Evolutionary conservation across 768 basidiomycete genomes (phyloP), one percentile per base, ranked within the genome.

Genomic region (Chlorophyllum brunneum): DNA sequence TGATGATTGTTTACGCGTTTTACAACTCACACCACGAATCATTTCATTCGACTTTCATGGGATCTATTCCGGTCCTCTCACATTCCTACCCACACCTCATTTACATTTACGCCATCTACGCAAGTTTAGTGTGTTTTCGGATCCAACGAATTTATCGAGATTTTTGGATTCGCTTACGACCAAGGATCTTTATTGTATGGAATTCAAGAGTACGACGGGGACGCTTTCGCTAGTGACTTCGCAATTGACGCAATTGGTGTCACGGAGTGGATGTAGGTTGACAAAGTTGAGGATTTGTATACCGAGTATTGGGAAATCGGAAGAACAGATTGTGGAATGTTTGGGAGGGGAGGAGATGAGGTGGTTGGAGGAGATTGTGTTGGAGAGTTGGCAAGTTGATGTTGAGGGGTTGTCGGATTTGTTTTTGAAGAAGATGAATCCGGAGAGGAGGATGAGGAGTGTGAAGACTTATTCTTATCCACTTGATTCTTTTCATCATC

Each of bases 381-480:
- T 53, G 43, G 51, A 53, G 44, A 53, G 51, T 31, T 53, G 51
- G 51, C 51, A 53, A 20, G 44, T 20, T 16, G 36, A 53, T 26
- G 51, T 53, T 4, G 51, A 45, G 31, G 51, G 51, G 13, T 20
- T 53, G 22, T 53, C 51, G 43, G 37, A 53, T 40, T 11, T 6
- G 43, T 53, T 53, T 46, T 39, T 53, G 44, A 18, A 29, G 6
- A 45, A 27, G 36, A 53, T 53, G 51, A 53, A 53, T 39, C 51
- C 51, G 42, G 43, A 53, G 37, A 38, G 51, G 27, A 45, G 51
- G 34, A 24, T 53, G 18, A 44, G 51, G n/a, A 22, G 15, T 15
- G 44, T 53, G 23, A 53, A 31, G 34, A 27, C 27, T 6, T 53
- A 45, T 53, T 53, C 51, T 10, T 53, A 53, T 38, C 18, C 16